Conservation (phyloP, 306 rosid species). For the Dryas octopetala region DNA sequence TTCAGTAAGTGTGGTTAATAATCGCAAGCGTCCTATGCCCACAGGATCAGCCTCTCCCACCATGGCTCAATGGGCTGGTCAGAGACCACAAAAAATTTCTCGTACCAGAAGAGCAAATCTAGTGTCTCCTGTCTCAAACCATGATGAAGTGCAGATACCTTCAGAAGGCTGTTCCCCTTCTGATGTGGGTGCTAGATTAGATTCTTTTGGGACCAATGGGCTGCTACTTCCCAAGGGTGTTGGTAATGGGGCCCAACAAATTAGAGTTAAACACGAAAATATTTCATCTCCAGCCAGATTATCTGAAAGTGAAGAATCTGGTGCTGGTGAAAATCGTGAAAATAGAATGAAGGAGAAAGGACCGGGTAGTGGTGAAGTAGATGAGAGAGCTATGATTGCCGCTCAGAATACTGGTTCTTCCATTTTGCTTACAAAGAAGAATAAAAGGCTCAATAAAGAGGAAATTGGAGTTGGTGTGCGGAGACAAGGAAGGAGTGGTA, state of each 20-base stretch:
- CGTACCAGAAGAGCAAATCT: constrained; percentile 82
- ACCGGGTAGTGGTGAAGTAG: constrained; percentile 40
- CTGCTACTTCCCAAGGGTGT: constrained; percentile 51
- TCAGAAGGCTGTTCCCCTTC: constrained; percentile 64
- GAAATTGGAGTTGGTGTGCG: constrained; percentile 52
- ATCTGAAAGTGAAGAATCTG: constrained; percentile 78
- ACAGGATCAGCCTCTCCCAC: constrained; percentile 57
- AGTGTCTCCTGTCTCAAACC: constrained; percentile 62
- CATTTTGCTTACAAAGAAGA: constrained; percentile 40
- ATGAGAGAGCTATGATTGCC: constrained; percentile 44
- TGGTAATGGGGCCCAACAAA: constrained; percentile 36
- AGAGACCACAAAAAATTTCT: constrained; percentile 77
- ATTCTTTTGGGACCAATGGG: constrained; percentile 50
- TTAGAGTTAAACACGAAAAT: constrained; percentile 49
- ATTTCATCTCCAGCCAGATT: constrained; percentile 62
- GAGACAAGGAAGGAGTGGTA: constrained; percentile 64
- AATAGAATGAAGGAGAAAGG: constrained; percentile 64
- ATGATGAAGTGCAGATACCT: constrained; percentile 55
- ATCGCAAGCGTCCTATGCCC: constrained; percentile 59
- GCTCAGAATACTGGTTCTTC: constrained; percentile 44
- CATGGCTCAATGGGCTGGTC: constrained; percentile 90
- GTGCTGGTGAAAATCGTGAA: constrained; percentile 58
- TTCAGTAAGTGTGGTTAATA: constrained; percentile 41
- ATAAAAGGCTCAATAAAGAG: constrained; percentile 48
- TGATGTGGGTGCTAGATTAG: constrained; percentile 51